These are phyloP conservation scores for Gaultheria prostrata DNA, from an alignment of 148 eudicot genomes.

Conservation along the genomic window DNA sequence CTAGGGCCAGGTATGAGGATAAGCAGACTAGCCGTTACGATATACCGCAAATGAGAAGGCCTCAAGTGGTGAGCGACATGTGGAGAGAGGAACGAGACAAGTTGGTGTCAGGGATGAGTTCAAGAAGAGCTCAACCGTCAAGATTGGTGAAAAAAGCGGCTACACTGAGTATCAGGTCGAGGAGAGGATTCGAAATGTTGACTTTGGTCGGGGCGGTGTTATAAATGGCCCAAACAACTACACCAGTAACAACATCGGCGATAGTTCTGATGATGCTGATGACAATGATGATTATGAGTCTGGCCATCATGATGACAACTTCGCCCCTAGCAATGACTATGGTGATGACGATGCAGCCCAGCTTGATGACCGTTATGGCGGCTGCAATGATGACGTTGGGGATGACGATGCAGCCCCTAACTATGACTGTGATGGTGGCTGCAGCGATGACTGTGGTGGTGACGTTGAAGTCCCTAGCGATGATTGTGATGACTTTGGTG, in stretches of 20 bases:
- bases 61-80: neutral
- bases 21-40: constrained; percentile 1
- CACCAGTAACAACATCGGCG: neutral
- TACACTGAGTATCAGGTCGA: constrained; percentile 2
- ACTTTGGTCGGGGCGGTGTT: neutral
- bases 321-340: neutral
- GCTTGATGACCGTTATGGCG: neutral
- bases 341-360: neutral
- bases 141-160: neutral
- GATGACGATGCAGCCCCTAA: too few relatives aligned
- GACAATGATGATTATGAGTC: neutral
- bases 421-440: too few relatives aligned
- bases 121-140: constrained; percentile 2
- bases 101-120: constrained; percentile 10
- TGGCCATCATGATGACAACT: neutral
- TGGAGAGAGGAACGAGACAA: constrained; percentile 4
- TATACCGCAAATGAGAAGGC: constrained; percentile 7
- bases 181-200: constrained; percentile 2
- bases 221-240: neutral
- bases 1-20: neutral
- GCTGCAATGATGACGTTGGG: too few relatives aligned
- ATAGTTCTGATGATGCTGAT: neutral
- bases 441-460: too few relatives aligned
- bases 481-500: neutral
- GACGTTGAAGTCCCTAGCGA: too few relatives aligned